Evolutionary conservation across 257 asterid species (phyloP).

Genomic region (Ligustrum vulgare): DNA sequence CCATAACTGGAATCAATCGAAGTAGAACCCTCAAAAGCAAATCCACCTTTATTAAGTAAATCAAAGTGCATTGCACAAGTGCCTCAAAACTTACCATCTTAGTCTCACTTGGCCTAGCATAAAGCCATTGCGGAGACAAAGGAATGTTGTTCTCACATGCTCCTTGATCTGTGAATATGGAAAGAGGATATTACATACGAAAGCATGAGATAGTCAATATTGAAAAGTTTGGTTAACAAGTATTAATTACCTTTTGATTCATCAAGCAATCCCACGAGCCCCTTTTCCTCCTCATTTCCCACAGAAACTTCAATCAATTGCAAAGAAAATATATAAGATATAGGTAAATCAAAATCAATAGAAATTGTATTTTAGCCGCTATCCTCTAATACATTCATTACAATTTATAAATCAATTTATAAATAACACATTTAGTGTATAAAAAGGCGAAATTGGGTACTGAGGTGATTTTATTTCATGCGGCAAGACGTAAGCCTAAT

Average conservation of each 20-base stretch:
- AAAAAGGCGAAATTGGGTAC: no score
- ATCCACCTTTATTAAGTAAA: background rate
- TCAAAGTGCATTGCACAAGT: background rate
- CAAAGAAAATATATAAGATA: constrained; percentile 14
- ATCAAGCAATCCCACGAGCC: constrained; percentile 57
- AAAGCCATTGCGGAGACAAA: constrained; percentile 96
- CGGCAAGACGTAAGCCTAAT: no score
- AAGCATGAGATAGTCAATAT: background rate
- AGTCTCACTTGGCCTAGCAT: constrained; percentile 77
- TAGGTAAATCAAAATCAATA: constrained; percentile 8
- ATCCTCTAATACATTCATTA: no score
- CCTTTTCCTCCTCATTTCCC: constrained; percentile 80
- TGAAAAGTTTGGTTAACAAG: constrained; percentile 16
- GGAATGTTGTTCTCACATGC: constrained; percentile 79
- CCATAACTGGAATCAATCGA: constrained; percentile 7
- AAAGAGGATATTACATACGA: background rate
- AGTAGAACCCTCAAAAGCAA: background rate
- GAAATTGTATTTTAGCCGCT: background rate
- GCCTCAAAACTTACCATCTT: constrained; percentile 51
- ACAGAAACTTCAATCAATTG: constrained; percentile 35
- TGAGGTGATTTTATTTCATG: no score
- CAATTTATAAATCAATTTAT: no score
- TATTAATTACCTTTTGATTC: constrained; percentile 68
- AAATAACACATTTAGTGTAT: no score
- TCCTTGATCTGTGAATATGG: constrained; percentile 60